Evolutionary conservation across 352 stramenopile species (phyloP).

Genomic region (Phytophthora meadii): DNA sequence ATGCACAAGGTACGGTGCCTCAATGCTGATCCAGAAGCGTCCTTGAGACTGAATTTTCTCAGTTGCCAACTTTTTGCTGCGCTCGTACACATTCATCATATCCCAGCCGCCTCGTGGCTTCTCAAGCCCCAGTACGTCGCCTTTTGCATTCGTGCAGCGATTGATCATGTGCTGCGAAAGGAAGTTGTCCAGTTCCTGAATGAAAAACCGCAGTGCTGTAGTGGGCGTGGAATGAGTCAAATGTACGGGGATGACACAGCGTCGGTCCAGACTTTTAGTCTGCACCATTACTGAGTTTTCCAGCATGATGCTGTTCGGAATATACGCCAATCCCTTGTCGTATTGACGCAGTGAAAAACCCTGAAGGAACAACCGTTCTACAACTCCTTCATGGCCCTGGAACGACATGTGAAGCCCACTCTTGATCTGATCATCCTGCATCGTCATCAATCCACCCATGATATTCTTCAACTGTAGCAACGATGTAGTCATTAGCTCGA

Average conservation of each 20-base stretch:
- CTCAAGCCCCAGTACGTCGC: constrained; percentile 61
- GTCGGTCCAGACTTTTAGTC: constrained; percentile 66
- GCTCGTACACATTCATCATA: constrained; percentile 50
- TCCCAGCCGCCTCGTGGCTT: constrained; percentile 54
- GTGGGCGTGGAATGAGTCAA: constrained; percentile 63
- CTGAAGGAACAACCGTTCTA: constrained; percentile 85
- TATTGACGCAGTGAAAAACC: constrained; percentile 84
- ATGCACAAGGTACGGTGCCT: constrained; percentile 72
- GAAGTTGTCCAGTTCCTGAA: constrained; percentile 74
- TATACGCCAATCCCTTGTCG: constrained; percentile 83
- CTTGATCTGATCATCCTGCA: constrained; percentile 87
- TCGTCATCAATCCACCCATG: constrained; percentile 79
- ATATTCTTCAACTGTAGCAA: constrained; percentile 81
- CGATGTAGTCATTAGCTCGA: constrained; percentile 14
- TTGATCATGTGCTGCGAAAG: constrained; percentile 50
- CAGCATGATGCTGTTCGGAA: constrained; percentile 82
- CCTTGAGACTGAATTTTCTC: constrained; percentile 38
- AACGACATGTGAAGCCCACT: constrained; percentile 79
- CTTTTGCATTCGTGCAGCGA: constrained; percentile 32
- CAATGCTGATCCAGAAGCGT: constrained; percentile 79
- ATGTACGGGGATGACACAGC: constrained; percentile 62
- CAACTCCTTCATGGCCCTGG: constrained; percentile 78
- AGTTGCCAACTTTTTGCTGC: constrained; percentile 40
- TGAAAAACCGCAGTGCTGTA: constrained; percentile 61
- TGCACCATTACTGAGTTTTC: constrained; percentile 80